These are phyloP conservation scores for Tillandsia fasciculata DNA, from an alignment of 176 grass and related monocot genomes.

Conservation along the genomic window DNA sequence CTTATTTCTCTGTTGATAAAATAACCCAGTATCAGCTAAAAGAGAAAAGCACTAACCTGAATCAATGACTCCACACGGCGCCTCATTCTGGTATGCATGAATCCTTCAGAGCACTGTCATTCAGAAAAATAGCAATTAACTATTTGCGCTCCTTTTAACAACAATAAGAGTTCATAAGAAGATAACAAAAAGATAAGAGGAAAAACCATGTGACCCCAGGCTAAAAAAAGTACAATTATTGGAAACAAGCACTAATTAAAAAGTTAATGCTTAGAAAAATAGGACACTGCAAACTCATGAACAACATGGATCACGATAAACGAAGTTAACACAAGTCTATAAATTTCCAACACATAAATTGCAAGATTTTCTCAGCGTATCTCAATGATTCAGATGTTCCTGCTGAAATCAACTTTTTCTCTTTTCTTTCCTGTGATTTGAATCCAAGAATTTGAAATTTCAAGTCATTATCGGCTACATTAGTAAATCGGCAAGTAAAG, in stretches of 20 bases:
- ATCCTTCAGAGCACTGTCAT: slow-evolving; percentile 89
- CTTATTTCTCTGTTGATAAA: background rate
- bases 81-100: slow-evolving; percentile 99
- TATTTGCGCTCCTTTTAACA: background rate
- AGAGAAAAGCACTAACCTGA: slow-evolving; percentile 40
- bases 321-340: background rate
- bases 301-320: background rate
- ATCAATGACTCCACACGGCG: slow-evolving; percentile 90
- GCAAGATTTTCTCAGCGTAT: background rate
- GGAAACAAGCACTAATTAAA: no score
- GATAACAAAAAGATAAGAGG: background rate
- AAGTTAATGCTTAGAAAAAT: no score
- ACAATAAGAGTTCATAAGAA: slow-evolving; percentile 3
- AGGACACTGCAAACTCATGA: no score
- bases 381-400: background rate
- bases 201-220: background rate
- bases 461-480: no score
- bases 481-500: background rate
- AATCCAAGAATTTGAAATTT: background rate
- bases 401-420: background rate
- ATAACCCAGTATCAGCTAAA: background rate
- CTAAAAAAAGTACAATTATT: no score
- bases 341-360: background rate
- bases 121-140: slow-evolving; percentile 14
- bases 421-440: background rate